Conservation (phyloP, 1,284 basidiomycete species). For the Malassezia yamatoensis region DNA sequence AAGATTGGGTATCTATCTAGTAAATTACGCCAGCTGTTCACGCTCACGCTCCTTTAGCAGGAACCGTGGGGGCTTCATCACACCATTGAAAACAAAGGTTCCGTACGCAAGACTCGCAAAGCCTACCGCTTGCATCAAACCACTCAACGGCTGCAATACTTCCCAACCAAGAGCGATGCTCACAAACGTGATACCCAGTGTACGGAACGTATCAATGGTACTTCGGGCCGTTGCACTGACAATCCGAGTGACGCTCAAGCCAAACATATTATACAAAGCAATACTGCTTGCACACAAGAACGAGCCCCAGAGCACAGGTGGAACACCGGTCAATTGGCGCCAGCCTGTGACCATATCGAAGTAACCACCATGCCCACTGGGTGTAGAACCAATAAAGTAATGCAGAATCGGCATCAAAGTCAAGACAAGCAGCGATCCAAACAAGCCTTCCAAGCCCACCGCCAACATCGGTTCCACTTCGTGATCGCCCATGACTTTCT, state of each 20-base stretch:
- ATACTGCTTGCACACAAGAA: conserved; percentile 58
- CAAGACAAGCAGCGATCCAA: conserved; percentile 70
- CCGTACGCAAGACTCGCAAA: conserved; percentile 81
- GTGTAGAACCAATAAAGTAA: conserved; percentile 51
- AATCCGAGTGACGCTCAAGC: conserved; percentile 69
- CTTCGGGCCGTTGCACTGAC: conserved; percentile 48
- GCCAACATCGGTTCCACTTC: conserved; percentile 80
- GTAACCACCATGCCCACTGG: conserved; percentile 61
- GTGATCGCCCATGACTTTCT: conserved; percentile 69
- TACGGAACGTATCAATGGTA: conserved; percentile 89
- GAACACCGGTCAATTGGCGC: conserved; percentile 72
- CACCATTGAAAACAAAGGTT: conserved; percentile 45
- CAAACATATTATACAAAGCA: conserved; percentile 91
- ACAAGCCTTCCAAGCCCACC: conserved; percentile 87
- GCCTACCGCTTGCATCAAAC: conserved; percentile 73
- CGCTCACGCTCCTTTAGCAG: not conserved
- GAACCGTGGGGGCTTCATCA: conserved; percentile 26
- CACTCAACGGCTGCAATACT: conserved; percentile 67
- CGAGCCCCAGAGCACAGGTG: conserved; percentile 65
- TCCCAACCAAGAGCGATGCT: conserved; percentile 66
- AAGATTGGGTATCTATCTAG: not conserved
- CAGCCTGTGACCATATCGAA: conserved; percentile 86
- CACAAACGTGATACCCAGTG: conserved; percentile 64
- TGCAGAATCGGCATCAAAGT: conserved; percentile 63
- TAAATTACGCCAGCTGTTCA: not conserved